phyloP scores from a whole-genome alignment of 2,329 filamentous ascomycete species.

The Diaporthe sp. region DNA sequence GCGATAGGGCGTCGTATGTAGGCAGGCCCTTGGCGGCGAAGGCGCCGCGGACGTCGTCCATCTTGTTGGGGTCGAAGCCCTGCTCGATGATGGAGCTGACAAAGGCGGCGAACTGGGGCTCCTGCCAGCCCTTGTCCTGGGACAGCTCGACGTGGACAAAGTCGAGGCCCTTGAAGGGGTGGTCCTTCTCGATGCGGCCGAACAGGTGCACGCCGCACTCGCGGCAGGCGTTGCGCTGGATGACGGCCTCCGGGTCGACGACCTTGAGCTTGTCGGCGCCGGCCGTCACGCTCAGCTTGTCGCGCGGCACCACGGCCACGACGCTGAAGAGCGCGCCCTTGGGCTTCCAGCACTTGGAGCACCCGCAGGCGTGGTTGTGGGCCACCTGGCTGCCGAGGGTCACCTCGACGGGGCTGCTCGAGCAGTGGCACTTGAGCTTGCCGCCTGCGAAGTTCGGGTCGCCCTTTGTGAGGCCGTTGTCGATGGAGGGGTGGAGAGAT shows the following conservation, averaged over 20 bases:
- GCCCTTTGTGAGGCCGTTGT: constrained; percentile 73
- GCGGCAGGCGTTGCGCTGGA: constrained; percentile 72
- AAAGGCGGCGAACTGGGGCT: constrained; percentile 79
- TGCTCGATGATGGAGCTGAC: constrained; percentile 79
- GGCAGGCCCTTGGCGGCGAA: constrained; percentile 70
- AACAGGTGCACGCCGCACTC: constrained; percentile 74
- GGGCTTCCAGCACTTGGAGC: constrained; percentile 82
- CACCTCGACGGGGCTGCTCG: constrained; percentile 68
- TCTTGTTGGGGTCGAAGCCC: constrained; percentile 69
- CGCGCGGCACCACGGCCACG: constrained; percentile 71
- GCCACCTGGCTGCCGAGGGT: constrained; percentile 70
- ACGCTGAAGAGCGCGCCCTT: constrained; percentile 73
- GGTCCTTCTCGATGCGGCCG: constrained; percentile 74
- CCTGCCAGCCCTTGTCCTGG: constrained; percentile 75
- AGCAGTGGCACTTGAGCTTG: constrained; percentile 73
- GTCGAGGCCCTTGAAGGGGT: constrained; percentile 78
- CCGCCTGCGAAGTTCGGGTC: constrained; percentile 69
- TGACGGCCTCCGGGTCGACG: constrained; percentile 69
- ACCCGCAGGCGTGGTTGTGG: constrained; percentile 80
- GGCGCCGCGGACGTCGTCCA: constrained; percentile 67
- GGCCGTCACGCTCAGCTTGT: constrained; percentile 69
- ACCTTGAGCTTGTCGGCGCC: constrained; percentile 70
- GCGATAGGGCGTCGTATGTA: constrained; percentile 74
- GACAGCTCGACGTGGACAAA: constrained; percentile 77
- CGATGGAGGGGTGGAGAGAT: constrained; percentile 73